A percentile compares a stretch with the other conserved stretches of the same genome.
Evolutionary conservation across 441 rosid genomes (phyloP).

Genomic region (Isatis lusitanica): DNA sequence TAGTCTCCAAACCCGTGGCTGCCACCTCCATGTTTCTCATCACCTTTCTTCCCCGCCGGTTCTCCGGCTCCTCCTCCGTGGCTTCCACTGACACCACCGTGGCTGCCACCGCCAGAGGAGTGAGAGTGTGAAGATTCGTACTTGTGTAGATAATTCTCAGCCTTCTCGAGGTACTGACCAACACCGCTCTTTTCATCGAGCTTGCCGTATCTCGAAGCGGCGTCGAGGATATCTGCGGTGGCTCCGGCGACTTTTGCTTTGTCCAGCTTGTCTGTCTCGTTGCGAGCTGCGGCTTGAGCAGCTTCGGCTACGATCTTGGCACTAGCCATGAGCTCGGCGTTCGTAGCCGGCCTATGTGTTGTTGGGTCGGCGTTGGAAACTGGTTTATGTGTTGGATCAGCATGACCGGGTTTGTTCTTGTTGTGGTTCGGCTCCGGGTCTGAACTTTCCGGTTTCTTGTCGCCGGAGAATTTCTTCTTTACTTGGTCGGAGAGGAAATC

Average conservation of each 20-base stretch:
- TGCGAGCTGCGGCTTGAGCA: conserved; percentile 45
- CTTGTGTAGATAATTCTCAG: conserved; percentile 66
- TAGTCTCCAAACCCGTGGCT: conserved; percentile 49
- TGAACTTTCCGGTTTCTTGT: conserved; percentile 28
- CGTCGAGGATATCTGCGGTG: conserved; percentile 54
- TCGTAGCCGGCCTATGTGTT: conserved; percentile 35
- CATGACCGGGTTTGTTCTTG: conserved; percentile 25
- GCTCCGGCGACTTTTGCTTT: conserved; percentile 42
- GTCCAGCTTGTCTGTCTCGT: conserved; percentile 39
- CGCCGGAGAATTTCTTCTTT: conserved; percentile 37
- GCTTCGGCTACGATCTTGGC: conserved; percentile 67
- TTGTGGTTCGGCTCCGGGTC: conserved; percentile 24
- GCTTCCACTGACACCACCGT: conserved; percentile 6
- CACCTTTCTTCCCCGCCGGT: conserved; percentile 26
- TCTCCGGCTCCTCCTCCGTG: conserved; percentile 18
- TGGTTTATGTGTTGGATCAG: conserved; percentile 26
- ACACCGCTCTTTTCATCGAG: conserved; percentile 51
- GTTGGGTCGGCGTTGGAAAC: conserved; percentile 17
- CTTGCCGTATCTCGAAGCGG: conserved; percentile 62
- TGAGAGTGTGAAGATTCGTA: conserved; percentile 41
- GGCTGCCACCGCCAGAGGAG: conserved; percentile 5
- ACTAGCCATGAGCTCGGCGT: conserved; percentile 57
- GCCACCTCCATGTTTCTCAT: conserved; percentile 37
- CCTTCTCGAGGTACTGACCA: conserved; percentile 62
- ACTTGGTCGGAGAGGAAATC: conserved; percentile 38